Base-by-base conservation (phyloP, 1,284 basidiomycete genomes). In the Mycena sp. region DNA sequence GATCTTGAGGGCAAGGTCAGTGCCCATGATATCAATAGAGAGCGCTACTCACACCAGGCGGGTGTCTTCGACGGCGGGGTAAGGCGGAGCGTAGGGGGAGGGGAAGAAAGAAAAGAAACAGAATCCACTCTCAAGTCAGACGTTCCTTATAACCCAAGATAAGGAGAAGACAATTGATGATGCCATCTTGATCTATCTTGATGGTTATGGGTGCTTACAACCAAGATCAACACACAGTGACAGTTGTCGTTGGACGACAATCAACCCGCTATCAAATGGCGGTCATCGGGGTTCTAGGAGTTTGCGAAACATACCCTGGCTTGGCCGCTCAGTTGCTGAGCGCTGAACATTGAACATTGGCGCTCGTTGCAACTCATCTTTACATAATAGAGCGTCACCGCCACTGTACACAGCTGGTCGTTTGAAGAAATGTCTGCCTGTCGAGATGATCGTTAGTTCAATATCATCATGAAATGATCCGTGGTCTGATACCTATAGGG, bases 21-120 rank as follows among this genome's bases (percentile, higher is more conserved):
- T 26, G 43, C 30, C 17, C 26, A 45, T n/a, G 55, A 57, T 46
- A 60, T 16, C 21, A 51, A 48, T 9, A 48, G 59, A 62, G 38
- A 23, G 50, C 43, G 17, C 29, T 7, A 79, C 84, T 53, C 68
- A 90, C 89, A 77, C 85, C 90, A 92, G 84, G 91, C 90, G 91
- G 81, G 85, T 83, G 90, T 89, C 91, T 92, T 91, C 65, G 32
- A 48, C 58, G 58, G 58, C 61, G 41, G 65, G 61, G 58, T 35
- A 19, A 25, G 62, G 62, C 55, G 61, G 61, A 37, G 38, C 38
- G 45, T n/a, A 53, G 53, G 57, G 44, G 41, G 37, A 35, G 44
- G 40, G 48, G 30, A 45, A 38, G 21, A 30, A 56, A 29, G 28
- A 54, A 61, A 67, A 50, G 51, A 63, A 60, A 63, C 29, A 25